Percentiles rank a stretch among this genome's conserved stretches.
Conservation (phyloP, 345 rosid species). For the Erodium maritimum region DNA sequence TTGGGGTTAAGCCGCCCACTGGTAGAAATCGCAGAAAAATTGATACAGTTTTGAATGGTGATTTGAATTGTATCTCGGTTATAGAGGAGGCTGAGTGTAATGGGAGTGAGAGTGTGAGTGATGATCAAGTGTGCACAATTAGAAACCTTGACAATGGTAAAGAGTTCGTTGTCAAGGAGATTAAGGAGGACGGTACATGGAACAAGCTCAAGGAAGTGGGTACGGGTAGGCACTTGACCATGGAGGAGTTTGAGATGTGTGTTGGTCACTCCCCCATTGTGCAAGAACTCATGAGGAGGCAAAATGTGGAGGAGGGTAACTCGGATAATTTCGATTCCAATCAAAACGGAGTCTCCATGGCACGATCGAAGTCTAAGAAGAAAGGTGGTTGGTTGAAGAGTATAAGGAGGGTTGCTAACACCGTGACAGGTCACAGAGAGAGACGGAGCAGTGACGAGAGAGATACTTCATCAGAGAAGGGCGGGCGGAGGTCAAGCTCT, state of each 20-base stretch:
- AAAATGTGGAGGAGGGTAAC: constrained; percentile 64
- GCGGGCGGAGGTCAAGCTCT: constrained; percentile 86
- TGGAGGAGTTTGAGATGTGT: constrained; percentile 84
- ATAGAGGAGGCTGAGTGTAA: constrained; percentile 19
- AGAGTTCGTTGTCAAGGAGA: constrained; percentile 79
- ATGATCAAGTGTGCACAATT: constrained; percentile 48
- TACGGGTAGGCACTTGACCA: constrained; percentile 76
- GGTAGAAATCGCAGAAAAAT: constrained; percentile 12
- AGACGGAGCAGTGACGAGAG: constrained; percentile 83
- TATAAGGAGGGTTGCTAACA: constrained; percentile 59
- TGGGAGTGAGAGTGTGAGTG: constrained; percentile 14
- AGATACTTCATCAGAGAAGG: constrained; percentile 81
- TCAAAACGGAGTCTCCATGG: constrained; percentile 22
- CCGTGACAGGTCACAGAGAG: constrained; percentile 55
- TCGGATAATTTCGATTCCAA: constrained; percentile 30
- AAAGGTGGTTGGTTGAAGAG: constrained; percentile 75
- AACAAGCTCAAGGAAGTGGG: constrained; percentile 79
- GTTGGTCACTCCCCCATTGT: constrained; percentile 94
- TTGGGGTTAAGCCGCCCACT: constrained; percentile 19
- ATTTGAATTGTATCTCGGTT: constrained; percentile 22
- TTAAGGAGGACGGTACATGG: constrained; percentile 69
- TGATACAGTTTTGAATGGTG: constrained; percentile 22
- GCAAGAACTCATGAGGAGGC: constrained; percentile 92
- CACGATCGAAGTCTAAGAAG: constrained; percentile 49
- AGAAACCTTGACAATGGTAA: constrained; percentile 84